A percentile compares a stretch with the other conserved stretches of the same genome.
These are phyloP conservation scores for Epipyxis sp. DNA, from an alignment of 108 stramenopile species.

Conservation along the genomic window DNA sequence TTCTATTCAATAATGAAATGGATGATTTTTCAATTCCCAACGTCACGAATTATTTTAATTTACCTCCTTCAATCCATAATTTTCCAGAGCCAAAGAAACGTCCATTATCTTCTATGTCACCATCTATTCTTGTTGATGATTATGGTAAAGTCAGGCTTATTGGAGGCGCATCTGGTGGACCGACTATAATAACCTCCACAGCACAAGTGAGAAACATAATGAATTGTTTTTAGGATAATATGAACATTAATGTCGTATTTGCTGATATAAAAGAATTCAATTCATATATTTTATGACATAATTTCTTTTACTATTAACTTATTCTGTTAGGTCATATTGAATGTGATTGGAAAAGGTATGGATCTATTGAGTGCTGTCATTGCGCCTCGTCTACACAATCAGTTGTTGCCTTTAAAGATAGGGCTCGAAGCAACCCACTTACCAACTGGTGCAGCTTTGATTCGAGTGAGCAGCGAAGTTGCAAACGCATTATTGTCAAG, in stretches of 20 bases:
- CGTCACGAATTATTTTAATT: constrained; percentile 59
- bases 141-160: constrained; percentile 38
- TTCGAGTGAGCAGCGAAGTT: constrained; percentile 54
- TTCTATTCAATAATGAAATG: constrained; percentile 69
- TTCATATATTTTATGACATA: too few relatives aligned
- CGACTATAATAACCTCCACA: constrained; percentile 73
- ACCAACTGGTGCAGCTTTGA: constrained; percentile 39
- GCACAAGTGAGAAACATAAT: constrained; percentile 64
- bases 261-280: too few relatives aligned
- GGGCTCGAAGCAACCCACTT: constrained; percentile 39
- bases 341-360: constrained; percentile 61
- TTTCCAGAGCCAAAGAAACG: constrained; percentile 68
- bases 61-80: constrained; percentile 65
- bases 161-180: constrained; percentile 69
- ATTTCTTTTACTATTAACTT: too few relatives aligned
- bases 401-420: constrained; percentile 65
- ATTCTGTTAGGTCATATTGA: too few relatives aligned
- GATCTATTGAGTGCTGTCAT: constrained; percentile 60
- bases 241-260: too few relatives aligned
- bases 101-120: constrained; percentile 75
- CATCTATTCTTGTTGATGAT: constrained; percentile 63
- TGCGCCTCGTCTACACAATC: constrained; percentile 69
- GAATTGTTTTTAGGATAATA: too few relatives aligned
- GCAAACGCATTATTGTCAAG: constrained; percentile 52
- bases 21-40: constrained; percentile 69